Percentiles rank a stretch among this genome's conserved stretches.
phyloP scores from a whole-genome alignment of 768 basidiomycete species.

The Neoboletus brunneissimus region DNA sequence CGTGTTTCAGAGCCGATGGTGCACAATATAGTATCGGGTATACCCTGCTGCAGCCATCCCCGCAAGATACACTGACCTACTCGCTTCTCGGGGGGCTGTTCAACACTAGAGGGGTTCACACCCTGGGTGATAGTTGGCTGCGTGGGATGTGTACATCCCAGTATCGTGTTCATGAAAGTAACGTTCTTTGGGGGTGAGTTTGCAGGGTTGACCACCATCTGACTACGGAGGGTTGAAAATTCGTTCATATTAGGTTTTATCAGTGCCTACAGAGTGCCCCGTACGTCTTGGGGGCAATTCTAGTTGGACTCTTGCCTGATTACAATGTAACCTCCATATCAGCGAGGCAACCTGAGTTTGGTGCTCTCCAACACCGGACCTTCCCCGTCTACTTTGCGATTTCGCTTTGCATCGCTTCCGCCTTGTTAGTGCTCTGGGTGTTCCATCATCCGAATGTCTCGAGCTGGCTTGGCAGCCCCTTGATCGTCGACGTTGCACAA shows the following conservation, averaged over 20 bases:
- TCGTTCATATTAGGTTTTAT: slow-evolving; percentile 47
- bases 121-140: slow-evolving; percentile 58
- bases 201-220: neutral
- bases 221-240: neutral
- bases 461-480: slow-evolving; percentile 44
- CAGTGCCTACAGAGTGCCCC: slow-evolving; percentile 55
- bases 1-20: no score
- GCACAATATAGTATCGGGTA: no score
- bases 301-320: neutral
- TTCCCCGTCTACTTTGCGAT: slow-evolving; percentile 74
- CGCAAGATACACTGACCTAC: neutral
- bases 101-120: slow-evolving; percentile 39
- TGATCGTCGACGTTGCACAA: slow-evolving; percentile 61
- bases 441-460: slow-evolving; percentile 55
- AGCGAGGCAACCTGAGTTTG: slow-evolving; percentile 75
- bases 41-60: neutral
- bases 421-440: slow-evolving; percentile 57
- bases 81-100: neutral
- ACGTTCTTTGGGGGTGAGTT: slow-evolving; percentile 60
- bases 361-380: slow-evolving; percentile 66
- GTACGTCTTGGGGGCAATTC: slow-evolving; percentile 35
- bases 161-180: slow-evolving; percentile 21
- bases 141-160: slow-evolving; percentile 65
- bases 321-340: neutral
- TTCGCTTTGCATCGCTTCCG: slow-evolving; percentile 52